Conservation (phyloP, 306 rosid genomes). For the Medicago lupulina region DNA sequence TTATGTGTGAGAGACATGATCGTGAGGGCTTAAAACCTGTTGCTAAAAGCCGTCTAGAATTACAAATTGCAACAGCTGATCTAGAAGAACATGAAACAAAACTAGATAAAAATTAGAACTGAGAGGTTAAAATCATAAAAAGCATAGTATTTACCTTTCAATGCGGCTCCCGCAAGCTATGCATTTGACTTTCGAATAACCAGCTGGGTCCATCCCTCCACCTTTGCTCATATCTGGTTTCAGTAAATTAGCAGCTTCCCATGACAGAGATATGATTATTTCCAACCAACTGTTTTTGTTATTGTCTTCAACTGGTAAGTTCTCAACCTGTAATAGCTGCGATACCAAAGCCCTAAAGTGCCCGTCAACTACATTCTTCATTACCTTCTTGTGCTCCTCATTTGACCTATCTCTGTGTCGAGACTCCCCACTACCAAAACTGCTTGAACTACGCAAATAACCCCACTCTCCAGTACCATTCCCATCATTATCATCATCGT, state of each 20-base stretch:
- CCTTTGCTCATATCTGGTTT: conserved; percentile 95
- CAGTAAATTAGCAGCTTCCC: conserved; percentile 94
- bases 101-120: conserved; percentile 16
- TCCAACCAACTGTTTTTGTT: conserved; percentile 82
- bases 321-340: conserved; percentile 89
- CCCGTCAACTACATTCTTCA: conserved; percentile 91
- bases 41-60: conserved; percentile 20
- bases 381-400: conserved; percentile 76
- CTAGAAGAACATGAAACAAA: conserved; percentile 37
- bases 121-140: conserved; percentile 18
- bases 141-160: conserved; percentile 64
- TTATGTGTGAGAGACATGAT: conserved; percentile 13
- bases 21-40: conserved; percentile 24
- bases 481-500: conserved; percentile 74
- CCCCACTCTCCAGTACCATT: conserved; percentile 84
- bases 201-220: conserved; percentile 98
- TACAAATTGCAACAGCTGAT: conserved; percentile 28
- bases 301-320: conserved; percentile 72
- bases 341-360: conserved; percentile 94
- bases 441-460: conserved; percentile 60
- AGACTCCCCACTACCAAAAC: conserved; percentile 81
- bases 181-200: conserved; percentile 91
- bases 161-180: conserved; percentile 76
- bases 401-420: conserved; percentile 66
- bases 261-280: conserved; percentile 81